A percentile compares a stretch with the other conserved stretches of the same genome.
Conservation (phyloP, 306 rosid genomes). For the Sophora flavescens region DNA sequence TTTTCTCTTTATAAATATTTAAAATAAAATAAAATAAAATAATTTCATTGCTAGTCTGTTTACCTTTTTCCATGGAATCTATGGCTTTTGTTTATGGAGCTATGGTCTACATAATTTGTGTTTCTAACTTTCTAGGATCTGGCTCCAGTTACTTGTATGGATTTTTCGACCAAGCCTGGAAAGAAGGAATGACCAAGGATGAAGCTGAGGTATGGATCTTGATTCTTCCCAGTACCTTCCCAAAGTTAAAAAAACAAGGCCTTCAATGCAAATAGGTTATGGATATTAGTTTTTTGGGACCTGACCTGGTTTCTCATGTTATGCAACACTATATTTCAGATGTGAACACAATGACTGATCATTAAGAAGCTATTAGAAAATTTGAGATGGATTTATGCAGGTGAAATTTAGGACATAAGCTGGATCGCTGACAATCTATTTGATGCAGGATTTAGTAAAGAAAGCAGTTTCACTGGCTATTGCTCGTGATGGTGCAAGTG, state of each 20-base stretch:
- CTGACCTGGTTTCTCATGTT: neutral
- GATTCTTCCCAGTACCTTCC: conserved; percentile 26
- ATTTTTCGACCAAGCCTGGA: conserved; percentile 96
- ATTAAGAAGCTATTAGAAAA: neutral
- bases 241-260: conserved; percentile 4
- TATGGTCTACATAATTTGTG: conserved; percentile 38
- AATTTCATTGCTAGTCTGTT: neutral
- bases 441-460: conserved; percentile 72
- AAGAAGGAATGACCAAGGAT: conserved; percentile 94
- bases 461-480: conserved; percentile 98
- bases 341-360: conserved; percentile 4
- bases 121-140: conserved; percentile 86
- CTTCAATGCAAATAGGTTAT: neutral
- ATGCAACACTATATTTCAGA: neutral
- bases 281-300: conserved; percentile 25
- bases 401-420: conserved; percentile 9
- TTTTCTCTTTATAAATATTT: conserved; percentile 15
- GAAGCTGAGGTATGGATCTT: conserved; percentile 88
- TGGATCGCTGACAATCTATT: conserved; percentile 26
- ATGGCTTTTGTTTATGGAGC: conserved; percentile 5
- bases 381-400: neutral
- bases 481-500: conserved; percentile 99
- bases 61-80: neutral
- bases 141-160: conserved; percentile 98
- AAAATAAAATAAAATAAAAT: neutral